Evolutionary conservation across 352 stramenopile species (phyloP), one percentile per base, ranked within the genome.

Genomic region (Pythium plurisporium): DNA sequence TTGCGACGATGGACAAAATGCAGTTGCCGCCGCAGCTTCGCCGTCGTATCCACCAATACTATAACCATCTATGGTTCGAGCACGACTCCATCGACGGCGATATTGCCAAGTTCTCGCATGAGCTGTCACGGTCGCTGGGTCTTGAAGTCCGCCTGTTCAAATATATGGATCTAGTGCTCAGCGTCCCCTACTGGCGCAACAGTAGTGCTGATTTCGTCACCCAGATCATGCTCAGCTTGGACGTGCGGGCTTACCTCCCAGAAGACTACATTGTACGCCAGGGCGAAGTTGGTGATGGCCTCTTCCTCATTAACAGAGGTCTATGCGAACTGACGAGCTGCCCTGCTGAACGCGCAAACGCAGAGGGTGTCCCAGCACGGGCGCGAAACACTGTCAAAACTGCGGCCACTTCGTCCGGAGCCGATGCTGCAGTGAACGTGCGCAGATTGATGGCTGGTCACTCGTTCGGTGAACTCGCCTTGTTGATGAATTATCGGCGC

Each of bases 241-340:
- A 66, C 41, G 67, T 70, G 17, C 48, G 67, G 2, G 58, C 67
- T 5, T 78, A 78, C 42, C 60, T 76, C 26, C 70, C 70, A 1
- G 70, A 79, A 27, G 70, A 79, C 31, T 79, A 73, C 55, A 64
- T 79, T 23, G 55, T 79, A 19, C 58, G 64, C 27, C 62, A 65
- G 22, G 70, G 66, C n/a, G 66, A 74, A 33, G 58, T 72, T 14
- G 66, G 70, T 19, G 50, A 67, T 15, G 66, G 67, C 5, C 64
- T 78, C 27, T 78, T 73, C 40, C 57, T 78, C 23, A 72, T 78
- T 27, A 70, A 78, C 29, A 59, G 59, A 11, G 70, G 70, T 22
- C 53, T 71, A n/a, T 73, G 65, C 31, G 70, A 78, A 41, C 59
- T 78, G 14, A 54, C 47, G 17, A 64, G 36, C n/a, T 60, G 61